phyloP scores from a whole-genome alignment of 2,329 filamentous ascomycete genomes.

The Cadophora sp. region DNA sequence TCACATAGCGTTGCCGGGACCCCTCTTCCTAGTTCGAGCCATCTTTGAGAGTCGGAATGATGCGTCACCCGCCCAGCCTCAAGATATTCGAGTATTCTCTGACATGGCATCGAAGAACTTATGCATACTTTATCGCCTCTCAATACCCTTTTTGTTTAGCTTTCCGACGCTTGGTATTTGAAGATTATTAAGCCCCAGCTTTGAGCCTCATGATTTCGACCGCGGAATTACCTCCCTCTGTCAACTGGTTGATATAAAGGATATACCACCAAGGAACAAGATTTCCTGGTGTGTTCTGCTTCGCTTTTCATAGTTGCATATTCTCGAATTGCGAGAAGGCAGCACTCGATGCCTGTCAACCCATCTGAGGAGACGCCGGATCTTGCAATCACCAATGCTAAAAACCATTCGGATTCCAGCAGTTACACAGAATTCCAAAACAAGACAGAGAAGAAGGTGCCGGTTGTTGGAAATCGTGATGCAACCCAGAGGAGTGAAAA shows the following conservation, averaged over 20 bases:
- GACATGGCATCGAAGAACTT: neutral
- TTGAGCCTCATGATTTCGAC: neutral
- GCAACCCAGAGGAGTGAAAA: constrained; percentile 14
- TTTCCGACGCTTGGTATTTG: constrained; percentile 9
- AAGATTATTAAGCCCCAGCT: neutral
- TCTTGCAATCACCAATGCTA: neutral
- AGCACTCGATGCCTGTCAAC: no score
- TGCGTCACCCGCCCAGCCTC: neutral
- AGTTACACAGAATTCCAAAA: constrained; percentile 16
- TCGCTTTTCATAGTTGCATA: neutral
- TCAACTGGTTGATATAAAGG: no score
- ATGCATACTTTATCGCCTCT: neutral
- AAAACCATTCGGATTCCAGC: constrained; percentile 22
- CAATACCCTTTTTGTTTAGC: neutral
- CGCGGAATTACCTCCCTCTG: neutral
- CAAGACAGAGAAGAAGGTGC: neutral
- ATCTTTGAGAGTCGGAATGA: neutral
- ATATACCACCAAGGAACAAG: neutral
- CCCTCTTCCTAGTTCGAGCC: constrained; percentile 3
- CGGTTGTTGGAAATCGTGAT: neutral
- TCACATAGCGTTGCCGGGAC: constrained; percentile 17
- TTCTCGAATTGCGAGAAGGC: neutral
- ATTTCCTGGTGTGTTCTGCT: neutral
- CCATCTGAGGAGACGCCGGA: neutral
- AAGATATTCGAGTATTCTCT: neutral